Percentiles rank a stretch among this genome's conserved stretches.
phyloP scores from a whole-genome alignment of 2,329 filamentous ascomycete species.

The Aspergillus alliaceus region DNA sequence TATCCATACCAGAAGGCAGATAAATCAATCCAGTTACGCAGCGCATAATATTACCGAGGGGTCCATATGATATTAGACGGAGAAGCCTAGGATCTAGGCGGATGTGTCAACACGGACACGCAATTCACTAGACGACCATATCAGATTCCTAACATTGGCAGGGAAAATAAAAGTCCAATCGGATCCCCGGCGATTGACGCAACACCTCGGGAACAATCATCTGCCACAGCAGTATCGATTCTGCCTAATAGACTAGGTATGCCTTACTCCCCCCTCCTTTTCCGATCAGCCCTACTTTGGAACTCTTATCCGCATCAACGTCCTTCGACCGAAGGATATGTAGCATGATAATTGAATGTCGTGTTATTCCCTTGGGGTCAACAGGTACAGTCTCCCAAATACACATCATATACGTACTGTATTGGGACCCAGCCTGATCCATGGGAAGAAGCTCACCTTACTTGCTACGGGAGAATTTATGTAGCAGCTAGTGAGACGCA shows the following conservation, averaged over 20 bases:
- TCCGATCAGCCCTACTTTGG: background rate
- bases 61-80: background rate
- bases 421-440: background rate
- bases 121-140: background rate
- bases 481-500: background rate
- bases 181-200: background rate
- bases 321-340: background rate
- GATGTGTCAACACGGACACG: slow-evolving; percentile 9
- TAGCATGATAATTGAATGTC: background rate
- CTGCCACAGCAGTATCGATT: background rate
- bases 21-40: background rate
- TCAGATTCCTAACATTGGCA: background rate
- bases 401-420: background rate
- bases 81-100: background rate
- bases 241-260: too few species aligned
- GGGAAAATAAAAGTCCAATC: background rate
- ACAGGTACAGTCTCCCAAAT: too few species aligned
- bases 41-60: background rate
- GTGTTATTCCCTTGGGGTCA: too few species aligned
- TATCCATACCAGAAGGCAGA: too few species aligned
- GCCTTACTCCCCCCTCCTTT: background rate
- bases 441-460: background rate
- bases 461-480: background rate
- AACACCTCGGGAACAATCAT: background rate
- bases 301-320: background rate